Base-by-base conservation (phyloP, 2,329 filamentous ascomycete genomes). In the Chrysoporthe cubensis region DNA sequence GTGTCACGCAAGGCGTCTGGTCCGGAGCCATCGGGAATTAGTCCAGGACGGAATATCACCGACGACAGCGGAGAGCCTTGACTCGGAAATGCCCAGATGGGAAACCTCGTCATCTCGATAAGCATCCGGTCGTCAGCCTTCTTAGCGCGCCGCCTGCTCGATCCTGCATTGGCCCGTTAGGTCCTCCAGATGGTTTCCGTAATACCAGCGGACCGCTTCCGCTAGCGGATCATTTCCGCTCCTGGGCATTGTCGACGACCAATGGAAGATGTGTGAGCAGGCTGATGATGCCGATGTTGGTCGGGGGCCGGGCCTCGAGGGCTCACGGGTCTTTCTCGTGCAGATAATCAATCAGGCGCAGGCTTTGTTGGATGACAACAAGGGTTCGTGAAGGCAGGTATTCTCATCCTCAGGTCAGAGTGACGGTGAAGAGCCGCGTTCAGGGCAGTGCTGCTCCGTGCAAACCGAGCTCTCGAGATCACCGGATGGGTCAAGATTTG, bases 111-210 rank as follows among this genome's bases (percentile, higher is more conserved):
- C n/a, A 60, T 44, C 57, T 60, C n/a, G 62, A 46, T 56, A 57
- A 37, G 50, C 32, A 34, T 43, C 32, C n/a, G 43, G 61, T 21
- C 40, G 60, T 62, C 43, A 32, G 40, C 16, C 18, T 18, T 14
- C 4, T 48, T 16, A 14, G 48, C 34, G 1, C 44, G 9, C 21
- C 21, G 18, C 16, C 37, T 43, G 48, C 44, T 44, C 64, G 64
- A 66, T 66, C 64, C 58, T 66, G 64, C 64, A 62, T 44, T 40
- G 13, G 44, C n/a, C 64, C 64, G 64, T 7, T n/a, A 7, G n/a
- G 16, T 11, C 26, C 32, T 40, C 32, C 63, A n/a, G 16, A 4
- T 34, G 32, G 21, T 26, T 21, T 21, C 50, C 34, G 34, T n/a
- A 52, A 21, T 57, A 46, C 26, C 52, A 26, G 52, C 32, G 63